Evolutionary conservation across 2,329 filamentous ascomycete genomes (phyloP).

Genomic region (Cylindrodendrum hubeiense): DNA sequence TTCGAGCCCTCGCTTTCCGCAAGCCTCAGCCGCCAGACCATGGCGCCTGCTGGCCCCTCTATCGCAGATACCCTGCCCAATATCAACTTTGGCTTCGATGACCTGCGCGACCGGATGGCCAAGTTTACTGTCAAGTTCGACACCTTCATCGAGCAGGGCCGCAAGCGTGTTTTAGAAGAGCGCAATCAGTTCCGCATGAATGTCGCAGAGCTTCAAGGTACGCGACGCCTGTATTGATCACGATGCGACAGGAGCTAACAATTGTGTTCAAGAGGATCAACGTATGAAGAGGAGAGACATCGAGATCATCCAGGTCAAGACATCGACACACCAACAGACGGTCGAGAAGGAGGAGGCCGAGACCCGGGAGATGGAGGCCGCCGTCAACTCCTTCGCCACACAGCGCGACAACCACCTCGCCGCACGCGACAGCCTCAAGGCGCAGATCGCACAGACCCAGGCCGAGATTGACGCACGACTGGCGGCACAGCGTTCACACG

Average conservation of each 20-base stretch:
- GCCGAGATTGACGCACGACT: slow-evolving; percentile 76
- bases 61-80: slow-evolving; percentile 85
- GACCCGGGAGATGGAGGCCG: slow-evolving; percentile 78
- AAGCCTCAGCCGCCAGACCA: slow-evolving; percentile 69
- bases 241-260: not conserved
- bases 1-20: slow-evolving; percentile 79
- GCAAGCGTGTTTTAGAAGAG: slow-evolving; percentile 91
- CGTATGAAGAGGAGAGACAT: slow-evolving; percentile 90
- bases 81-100: slow-evolving; percentile 96
- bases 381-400: slow-evolving; percentile 68
- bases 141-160: slow-evolving; percentile 90
- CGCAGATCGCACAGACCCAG: slow-evolving; percentile 76
- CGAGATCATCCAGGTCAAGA: slow-evolving; percentile 82
- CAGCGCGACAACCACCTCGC: slow-evolving; percentile 73
- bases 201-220: slow-evolving; percentile 90
- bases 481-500: slow-evolving; percentile 79
- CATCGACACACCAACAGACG: slow-evolving; percentile 77
- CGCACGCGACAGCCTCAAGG: slow-evolving; percentile 67
- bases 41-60: slow-evolving; percentile 70
- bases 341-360: slow-evolving; percentile 83
- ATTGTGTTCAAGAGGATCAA: slow-evolving; percentile 79
- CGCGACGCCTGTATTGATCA: slow-evolving; percentile 25
- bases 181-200: slow-evolving; percentile 94
- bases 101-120: slow-evolving; percentile 93
- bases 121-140: slow-evolving; percentile 94